These are phyloP conservation scores for Phylloporus arenicola DNA, from an alignment of 768 basidiomycete species.

Conservation along the genomic window DNA sequence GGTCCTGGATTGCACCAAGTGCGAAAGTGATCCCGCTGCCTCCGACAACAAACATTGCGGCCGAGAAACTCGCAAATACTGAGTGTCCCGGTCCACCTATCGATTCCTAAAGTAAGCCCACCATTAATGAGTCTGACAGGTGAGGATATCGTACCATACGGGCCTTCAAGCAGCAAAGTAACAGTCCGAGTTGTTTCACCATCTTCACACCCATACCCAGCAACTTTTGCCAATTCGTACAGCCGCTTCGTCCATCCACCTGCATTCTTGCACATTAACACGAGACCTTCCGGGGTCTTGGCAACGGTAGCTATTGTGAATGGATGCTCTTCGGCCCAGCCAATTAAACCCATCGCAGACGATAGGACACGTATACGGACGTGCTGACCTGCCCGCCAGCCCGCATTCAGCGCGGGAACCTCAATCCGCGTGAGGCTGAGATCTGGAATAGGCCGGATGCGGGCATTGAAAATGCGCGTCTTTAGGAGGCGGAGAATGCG, in stretches of 20 bases:
- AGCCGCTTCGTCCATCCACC: conserved; percentile 49
- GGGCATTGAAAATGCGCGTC: conserved; percentile 41
- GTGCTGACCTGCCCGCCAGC: conserved; percentile 60
- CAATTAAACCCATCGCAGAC: conserved; percentile 34
- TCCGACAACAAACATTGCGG: conserved; percentile 51
- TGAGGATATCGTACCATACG: conserved; percentile 36
- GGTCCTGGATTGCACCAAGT: conserved; percentile 46
- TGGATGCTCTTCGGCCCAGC: conserved; percentile 45
- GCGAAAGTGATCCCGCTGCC: conserved; percentile 60
- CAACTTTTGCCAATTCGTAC: conserved; percentile 35
- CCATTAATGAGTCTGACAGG: neutral
- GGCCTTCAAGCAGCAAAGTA: conserved; percentile 48
- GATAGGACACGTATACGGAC: conserved; percentile 46
- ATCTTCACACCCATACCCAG: conserved; percentile 30
- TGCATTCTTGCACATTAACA: conserved; percentile 45
- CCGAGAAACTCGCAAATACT: conserved; percentile 45
- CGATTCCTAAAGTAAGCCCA: conserved; percentile 2
- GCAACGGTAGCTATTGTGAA: conserved; percentile 47
- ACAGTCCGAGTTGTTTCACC: conserved; percentile 25
- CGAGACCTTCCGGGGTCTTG: conserved; percentile 39
- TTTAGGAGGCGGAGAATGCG: conserved; percentile 42
- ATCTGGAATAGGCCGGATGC: conserved; percentile 40
- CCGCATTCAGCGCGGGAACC: conserved; percentile 39
- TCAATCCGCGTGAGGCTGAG: conserved; percentile 45
- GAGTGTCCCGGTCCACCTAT: conserved; percentile 42